Conservation (phyloP, 495 filamentous ascomycete species). For the Daldinia decipiens region DNA sequence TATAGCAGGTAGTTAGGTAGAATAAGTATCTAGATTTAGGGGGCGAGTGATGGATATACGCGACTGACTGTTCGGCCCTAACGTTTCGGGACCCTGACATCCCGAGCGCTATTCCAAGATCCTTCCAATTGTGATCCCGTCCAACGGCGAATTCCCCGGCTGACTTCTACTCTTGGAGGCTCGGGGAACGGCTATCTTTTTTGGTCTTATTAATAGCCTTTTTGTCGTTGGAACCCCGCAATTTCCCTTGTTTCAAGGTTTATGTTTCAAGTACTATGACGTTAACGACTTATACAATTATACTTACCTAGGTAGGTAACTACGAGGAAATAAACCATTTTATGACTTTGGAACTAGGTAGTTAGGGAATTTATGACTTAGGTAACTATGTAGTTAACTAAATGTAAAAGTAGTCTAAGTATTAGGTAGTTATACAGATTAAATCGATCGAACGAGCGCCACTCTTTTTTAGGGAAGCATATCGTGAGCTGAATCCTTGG, state of each 20-base stretch:
- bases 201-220: conserved; percentile 21
- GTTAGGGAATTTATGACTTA: too few species aligned
- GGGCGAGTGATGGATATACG: conserved; percentile 8
- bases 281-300: background rate
- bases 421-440: background rate
- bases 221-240: conserved; percentile 17
- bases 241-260: conserved; percentile 33
- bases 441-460: background rate
- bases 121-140: conserved; percentile 2
- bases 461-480: conserved; percentile 1
- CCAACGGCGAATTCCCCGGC: background rate
- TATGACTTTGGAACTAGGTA: too few species aligned
- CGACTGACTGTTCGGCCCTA: conserved; percentile 24
- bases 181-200: background rate
- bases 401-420: background rate
- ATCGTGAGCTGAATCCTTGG: conserved; percentile 1
- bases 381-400: too few species aligned
- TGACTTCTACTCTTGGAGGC: background rate
- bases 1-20: background rate
- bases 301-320: too few species aligned
- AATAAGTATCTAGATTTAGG: conserved; percentile 8
- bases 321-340: too few species aligned
- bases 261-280: conserved; percentile 25
- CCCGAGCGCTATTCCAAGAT: conserved; percentile 39
- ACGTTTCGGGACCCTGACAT: conserved; percentile 39